Evolutionary conservation across 805 yeast genomes (phyloP), one percentile per base, ranked within the genome.

Genomic region (Candida sanyiensis): DNA sequence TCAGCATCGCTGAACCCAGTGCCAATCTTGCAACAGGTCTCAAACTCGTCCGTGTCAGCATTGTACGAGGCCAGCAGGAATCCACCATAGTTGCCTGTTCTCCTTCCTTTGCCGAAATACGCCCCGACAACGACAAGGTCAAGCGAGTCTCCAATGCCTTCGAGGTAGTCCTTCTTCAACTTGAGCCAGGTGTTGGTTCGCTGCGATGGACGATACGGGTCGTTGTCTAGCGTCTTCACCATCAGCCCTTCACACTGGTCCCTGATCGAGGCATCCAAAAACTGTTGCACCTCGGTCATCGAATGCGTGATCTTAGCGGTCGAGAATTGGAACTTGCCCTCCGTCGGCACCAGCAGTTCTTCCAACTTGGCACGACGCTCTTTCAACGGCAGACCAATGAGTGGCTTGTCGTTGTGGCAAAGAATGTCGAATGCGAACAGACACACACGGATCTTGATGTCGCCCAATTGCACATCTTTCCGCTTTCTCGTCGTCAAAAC

Each of bases 21-120:
- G 34, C 98, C 98, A 39, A 94, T 89, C 59, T 93, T 93, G 65
- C 98, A 93, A 29, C 95, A 82, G 0, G 97, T 84, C 60, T 93
- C 97, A 57, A 75, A 87, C 53, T 89, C 97, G 17, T 94, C 97
- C 0, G 87, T 75, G 42, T 90, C 96, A 40, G 78, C 79, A 54
- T 93, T 93, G 56, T 87, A 90, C 22, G 94, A 82, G 0, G 95
- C 97, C 36, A 93, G 67, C 28, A 93, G 61, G 54, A 89, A 93
- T 3, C 97, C 98, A 37, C 98, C 98, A 58, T 90, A 93, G 44
- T 83, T 73, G 9, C 95, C 96, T 0, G 97, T 89, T 56, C 98
- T 75, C 61, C 90, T 93, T 31, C 98, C 98, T 42, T 79, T 78
- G 16, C 98, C 98, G 48, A 76, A 76, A 57, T 87, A 93, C 0